Evolutionary conservation across 495 filamentous ascomycete species (phyloP).

Genomic region (Bathelium albidoporum): DNA sequence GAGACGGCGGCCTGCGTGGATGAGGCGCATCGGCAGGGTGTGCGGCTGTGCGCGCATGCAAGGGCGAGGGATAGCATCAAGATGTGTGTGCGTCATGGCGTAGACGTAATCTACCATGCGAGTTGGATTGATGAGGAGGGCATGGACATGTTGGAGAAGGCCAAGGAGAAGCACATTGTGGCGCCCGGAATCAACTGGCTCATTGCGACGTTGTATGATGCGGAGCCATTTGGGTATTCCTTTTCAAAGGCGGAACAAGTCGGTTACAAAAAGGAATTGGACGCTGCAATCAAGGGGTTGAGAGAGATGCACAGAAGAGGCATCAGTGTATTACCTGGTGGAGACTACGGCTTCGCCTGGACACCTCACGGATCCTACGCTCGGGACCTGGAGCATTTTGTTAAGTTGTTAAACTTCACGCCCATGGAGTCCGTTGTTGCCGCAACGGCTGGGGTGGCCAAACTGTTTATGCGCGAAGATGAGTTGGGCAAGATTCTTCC

Average conservation of each 20-base stretch:
- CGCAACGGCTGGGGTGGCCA: constrained; percentile 39
- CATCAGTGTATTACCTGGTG: constrained; percentile 39
- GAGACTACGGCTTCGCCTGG: constrained; percentile 47
- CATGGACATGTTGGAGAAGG: constrained; percentile 40
- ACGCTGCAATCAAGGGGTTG: constrained; percentile 32
- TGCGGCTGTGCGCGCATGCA: constrained; percentile 42
- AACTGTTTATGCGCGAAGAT: constrained; percentile 40
- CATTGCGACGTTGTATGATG: constrained; percentile 35
- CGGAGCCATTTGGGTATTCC: constrained; percentile 37
- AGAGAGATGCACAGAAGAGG: constrained; percentile 41
- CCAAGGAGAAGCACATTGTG: constrained; percentile 38
- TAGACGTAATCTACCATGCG: constrained; percentile 47
- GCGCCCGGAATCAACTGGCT: constrained; percentile 41
- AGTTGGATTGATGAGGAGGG: constrained; percentile 39
- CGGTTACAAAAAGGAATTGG: constrained; percentile 38
- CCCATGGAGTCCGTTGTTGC: constrained; percentile 40
- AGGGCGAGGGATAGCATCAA: constrained; percentile 40
- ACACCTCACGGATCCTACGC: constrained; percentile 44
- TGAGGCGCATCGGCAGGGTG: constrained; percentile 37
- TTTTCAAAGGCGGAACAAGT: constrained; percentile 37
- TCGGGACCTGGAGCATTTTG: constrained; percentile 40
- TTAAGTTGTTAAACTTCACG: constrained; percentile 42
- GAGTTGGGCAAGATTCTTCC: constrained; percentile 39
- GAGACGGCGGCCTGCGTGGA: constrained; percentile 44
- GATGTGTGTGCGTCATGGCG: constrained; percentile 37